Percentiles rank a stretch among this genome's conserved stretches.
phyloP scores from a whole-genome alignment of 1,284 basidiomycete genomes.

The Leccinum laetum region DNA sequence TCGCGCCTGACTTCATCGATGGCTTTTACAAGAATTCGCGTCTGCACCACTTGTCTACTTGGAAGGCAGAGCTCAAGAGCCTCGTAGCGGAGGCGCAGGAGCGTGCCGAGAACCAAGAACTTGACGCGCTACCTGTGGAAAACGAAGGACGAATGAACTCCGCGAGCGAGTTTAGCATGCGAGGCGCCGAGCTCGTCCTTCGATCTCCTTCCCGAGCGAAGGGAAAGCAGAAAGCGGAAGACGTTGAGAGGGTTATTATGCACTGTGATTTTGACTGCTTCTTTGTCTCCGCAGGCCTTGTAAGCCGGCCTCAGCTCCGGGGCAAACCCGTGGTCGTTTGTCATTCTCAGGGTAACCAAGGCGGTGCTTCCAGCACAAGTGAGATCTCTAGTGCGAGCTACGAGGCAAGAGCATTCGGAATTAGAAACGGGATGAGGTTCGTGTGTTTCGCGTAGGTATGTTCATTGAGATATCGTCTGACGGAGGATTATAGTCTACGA shows the following conservation, averaged over 20 bases:
- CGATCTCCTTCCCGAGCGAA: slow-evolving; percentile 50
- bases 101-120: slow-evolving; percentile 51
- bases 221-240: slow-evolving; percentile 53
- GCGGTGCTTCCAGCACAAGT: slow-evolving; percentile 77
- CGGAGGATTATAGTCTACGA: slow-evolving; percentile 58
- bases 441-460: slow-evolving; percentile 25
- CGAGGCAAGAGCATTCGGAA: slow-evolving; percentile 85
- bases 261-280: slow-evolving; percentile 98
- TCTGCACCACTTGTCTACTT: slow-evolving; percentile 88
- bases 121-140: slow-evolving; percentile 8
- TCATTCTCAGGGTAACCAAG: slow-evolving; percentile 80
- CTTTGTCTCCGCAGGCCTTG: slow-evolving; percentile 90
- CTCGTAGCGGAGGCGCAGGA: slow-evolving; percentile 82
- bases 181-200: slow-evolving; percentile 50
- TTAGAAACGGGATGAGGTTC: slow-evolving; percentile 94
- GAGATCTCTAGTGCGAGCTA: slow-evolving; percentile 97
- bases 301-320: slow-evolving; percentile 74
- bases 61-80: slow-evolving; percentile 88
- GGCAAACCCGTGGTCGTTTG: slow-evolving; percentile 94
- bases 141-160: slow-evolving; percentile 21
- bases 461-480: not conserved
- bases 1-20: slow-evolving; percentile 84
- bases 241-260: slow-evolving; percentile 72
- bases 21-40: slow-evolving; percentile 92
- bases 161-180: slow-evolving; percentile 51